Conservation (phyloP, 139 green algal genomes). For the Ulvella scutata region DNA sequence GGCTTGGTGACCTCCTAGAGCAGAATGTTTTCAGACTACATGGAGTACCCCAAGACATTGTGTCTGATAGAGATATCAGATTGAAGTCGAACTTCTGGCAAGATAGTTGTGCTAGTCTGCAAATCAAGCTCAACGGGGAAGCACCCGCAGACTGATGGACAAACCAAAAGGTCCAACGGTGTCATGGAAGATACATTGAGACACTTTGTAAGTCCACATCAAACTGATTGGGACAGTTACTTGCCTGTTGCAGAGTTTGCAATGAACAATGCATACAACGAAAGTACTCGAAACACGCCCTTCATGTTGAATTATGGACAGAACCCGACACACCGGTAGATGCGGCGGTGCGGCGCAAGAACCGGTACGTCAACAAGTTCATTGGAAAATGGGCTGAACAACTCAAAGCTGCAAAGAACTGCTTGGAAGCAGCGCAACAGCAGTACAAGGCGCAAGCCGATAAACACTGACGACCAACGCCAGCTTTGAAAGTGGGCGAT, state of each 20-base stretch:
- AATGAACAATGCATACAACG: slow-evolving; percentile 12
- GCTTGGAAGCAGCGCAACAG: not conserved
- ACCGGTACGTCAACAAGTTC: not conserved
- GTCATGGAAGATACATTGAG: not conserved
- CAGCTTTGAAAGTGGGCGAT: not conserved
- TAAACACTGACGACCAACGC: not conserved
- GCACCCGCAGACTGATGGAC: slow-evolving; percentile 11
- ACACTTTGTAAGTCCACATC: slow-evolving; percentile 2
- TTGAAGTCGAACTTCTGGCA: slow-evolving; percentile 19
- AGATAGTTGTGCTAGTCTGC: not conserved
- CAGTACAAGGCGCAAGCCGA: not conserved
- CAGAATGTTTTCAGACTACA: slow-evolving; percentile 6
- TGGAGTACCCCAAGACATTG: slow-evolving; percentile 12
- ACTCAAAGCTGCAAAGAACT: not conserved
- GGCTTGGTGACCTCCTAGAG: not conserved
- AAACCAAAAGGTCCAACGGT: slow-evolving; percentile 3
- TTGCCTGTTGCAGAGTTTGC: slow-evolving; percentile 5
- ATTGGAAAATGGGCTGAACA: not conserved
- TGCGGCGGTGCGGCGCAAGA: not conserved
- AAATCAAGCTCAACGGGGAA: slow-evolving; percentile 6
- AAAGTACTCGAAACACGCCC: not conserved
- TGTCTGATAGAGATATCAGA: slow-evolving; percentile 13
- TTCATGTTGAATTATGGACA: slow-evolving; percentile 7
- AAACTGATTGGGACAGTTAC: slow-evolving; percentile 6
- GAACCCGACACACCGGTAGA: not conserved